Percentiles rank a stretch among this genome's conserved stretches.
phyloP scores from a whole-genome alignment of 495 filamentous ascomycete species.

The Aspergillus affinis region DNA sequence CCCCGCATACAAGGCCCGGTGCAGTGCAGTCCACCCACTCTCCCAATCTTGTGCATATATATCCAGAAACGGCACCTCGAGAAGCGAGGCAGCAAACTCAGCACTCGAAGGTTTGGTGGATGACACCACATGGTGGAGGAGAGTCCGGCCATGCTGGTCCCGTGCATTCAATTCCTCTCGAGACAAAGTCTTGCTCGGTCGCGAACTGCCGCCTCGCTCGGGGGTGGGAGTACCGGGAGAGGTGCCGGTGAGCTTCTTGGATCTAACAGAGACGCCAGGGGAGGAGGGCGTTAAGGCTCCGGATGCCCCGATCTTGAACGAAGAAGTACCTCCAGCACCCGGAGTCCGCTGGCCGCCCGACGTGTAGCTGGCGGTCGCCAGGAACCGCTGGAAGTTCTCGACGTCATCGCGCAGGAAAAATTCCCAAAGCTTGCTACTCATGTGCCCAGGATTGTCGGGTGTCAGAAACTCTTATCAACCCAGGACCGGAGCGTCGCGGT shows the following conservation, averaged over 20 bases:
- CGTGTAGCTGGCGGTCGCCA: conserved; percentile 64
- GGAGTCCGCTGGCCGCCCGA: conserved; percentile 36
- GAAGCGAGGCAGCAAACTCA: conserved; percentile 71
- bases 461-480: conserved; percentile 61
- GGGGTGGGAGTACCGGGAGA: conserved; percentile 30
- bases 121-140: conserved; percentile 84
- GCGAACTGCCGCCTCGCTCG: conserved; percentile 26
- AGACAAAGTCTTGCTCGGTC: conserved; percentile 43
- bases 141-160: conserved; percentile 71
- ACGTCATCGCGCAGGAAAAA: conserved; percentile 95
- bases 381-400: conserved; percentile 80
- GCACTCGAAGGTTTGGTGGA: conserved; percentile 65
- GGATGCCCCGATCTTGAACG: conserved; percentile 49
- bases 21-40: conserved; percentile 93
- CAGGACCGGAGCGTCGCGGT: conserved; percentile 78
- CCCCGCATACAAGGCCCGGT: conserved; percentile 89
- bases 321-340: conserved; percentile 30
- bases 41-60: conserved; percentile 83
- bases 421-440: conserved; percentile 96
- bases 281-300: conserved; percentile 48
- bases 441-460: conserved; percentile 57
- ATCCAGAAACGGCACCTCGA: conserved; percentile 81
- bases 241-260: conserved; percentile 33
- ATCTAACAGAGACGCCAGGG: conserved; percentile 41
- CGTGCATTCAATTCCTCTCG: conserved; percentile 78